phyloP scores from a whole-genome alignment of 495 filamentous ascomycete genomes.

The Penicillium salamii region DNA sequence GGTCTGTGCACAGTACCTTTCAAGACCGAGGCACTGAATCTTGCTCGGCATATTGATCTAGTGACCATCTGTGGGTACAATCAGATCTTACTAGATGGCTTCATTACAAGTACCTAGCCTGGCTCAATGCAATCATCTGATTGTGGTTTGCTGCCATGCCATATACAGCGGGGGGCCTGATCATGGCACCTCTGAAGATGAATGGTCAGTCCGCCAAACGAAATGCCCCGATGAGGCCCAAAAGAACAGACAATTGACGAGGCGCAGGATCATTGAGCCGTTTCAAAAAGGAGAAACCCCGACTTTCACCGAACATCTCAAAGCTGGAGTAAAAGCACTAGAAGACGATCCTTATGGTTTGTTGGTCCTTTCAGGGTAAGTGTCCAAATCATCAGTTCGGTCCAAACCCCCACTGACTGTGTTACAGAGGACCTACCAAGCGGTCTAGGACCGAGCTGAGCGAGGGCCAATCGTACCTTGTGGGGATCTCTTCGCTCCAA shows the following conservation, averaged over 20 bases:
- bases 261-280: constrained; percentile 51
- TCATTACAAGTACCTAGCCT: not conserved
- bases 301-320: constrained; percentile 70
- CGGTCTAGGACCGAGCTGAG: constrained; percentile 43
- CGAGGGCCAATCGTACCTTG: constrained; percentile 68
- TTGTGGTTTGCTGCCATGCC: constrained; percentile 79
- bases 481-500: constrained; percentile 10
- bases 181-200: constrained; percentile 54
- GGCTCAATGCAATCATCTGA: constrained; percentile 44
- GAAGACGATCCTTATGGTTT: constrained; percentile 37
- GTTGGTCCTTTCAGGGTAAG: constrained; percentile 69
- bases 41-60: no score
- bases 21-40: not conserved
- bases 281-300: constrained; percentile 72
- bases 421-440: constrained; percentile 60
- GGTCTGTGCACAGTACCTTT: not conserved
- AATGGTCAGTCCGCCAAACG: constrained; percentile 53
- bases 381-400: not conserved
- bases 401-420: not conserved
- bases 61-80: no score
- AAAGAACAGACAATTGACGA: not conserved
- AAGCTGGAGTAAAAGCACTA: constrained; percentile 54
- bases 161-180: constrained; percentile 68
- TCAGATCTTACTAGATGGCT: not conserved
- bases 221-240: no score